Conservation (phyloP, 2,329 filamentous ascomycete genomes). For the Aspergillus candidus region DNA sequence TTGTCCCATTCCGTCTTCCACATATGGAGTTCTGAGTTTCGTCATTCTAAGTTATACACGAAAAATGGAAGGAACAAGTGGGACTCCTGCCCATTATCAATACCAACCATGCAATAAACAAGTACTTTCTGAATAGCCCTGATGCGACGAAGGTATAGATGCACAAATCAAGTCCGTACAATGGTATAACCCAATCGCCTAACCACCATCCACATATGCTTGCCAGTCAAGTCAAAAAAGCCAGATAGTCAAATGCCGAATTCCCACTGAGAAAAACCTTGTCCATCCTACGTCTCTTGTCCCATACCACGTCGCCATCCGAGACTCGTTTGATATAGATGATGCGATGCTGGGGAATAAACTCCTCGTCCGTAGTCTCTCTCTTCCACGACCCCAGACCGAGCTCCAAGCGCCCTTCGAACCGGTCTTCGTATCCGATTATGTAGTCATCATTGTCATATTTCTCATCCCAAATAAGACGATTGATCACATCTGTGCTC, state of each 20-base stretch:
- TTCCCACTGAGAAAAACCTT: constrained; percentile 44
- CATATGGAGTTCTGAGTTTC: too few species aligned
- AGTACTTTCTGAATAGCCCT: too few species aligned
- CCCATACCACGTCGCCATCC: constrained; percentile 45
- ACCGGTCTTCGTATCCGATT: constrained; percentile 51
- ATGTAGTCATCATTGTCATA: constrained; percentile 43
- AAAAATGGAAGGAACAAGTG: too few species aligned
- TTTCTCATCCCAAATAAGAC: constrained; percentile 46
- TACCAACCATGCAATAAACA: too few species aligned
- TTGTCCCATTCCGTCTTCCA: too few species aligned
- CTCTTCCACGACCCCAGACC: constrained; percentile 47
- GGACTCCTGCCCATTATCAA: too few species aligned
- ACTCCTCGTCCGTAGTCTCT: constrained; percentile 51
- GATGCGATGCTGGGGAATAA: constrained; percentile 52
- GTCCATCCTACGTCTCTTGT: constrained; percentile 44
- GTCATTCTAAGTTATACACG: too few species aligned
- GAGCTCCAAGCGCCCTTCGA: constrained; percentile 45
- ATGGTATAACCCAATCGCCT: not conserved
- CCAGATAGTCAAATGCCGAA: constrained; percentile 25
- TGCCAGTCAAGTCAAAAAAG: constrained; percentile 18
- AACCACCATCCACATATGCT: too few species aligned
- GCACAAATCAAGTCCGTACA: not conserved
- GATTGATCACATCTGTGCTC: constrained; percentile 40
- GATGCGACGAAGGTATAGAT: not conserved
- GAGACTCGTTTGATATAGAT: constrained; percentile 43